phyloP scores from a whole-genome alignment of 768 basidiomycete species.

The Naganishia antarctica region DNA sequence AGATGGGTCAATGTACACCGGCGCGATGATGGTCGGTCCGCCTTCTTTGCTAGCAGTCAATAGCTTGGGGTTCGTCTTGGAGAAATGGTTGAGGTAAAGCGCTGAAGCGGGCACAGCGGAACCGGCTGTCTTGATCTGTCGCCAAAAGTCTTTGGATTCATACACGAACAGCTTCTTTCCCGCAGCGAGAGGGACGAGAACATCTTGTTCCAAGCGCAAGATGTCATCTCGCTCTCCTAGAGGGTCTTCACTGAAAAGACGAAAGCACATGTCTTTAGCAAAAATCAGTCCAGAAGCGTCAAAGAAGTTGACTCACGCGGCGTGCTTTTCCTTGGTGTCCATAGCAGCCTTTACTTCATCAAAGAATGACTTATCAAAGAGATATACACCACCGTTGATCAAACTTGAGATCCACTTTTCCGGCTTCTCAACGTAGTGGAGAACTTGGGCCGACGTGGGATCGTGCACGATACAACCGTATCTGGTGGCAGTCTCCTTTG shows the following conservation, averaged over 20 bases:
- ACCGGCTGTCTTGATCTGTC: slow-evolving; percentile 54
- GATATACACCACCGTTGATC: slow-evolving; percentile 52
- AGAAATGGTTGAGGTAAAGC: slow-evolving; percentile 50
- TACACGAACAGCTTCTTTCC: slow-evolving; percentile 52
- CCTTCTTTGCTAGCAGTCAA: slow-evolving; percentile 34
- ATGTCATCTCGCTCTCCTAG: slow-evolving; percentile 50
- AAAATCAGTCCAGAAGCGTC: not conserved
- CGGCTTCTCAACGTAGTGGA: slow-evolving; percentile 54
- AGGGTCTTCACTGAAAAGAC: slow-evolving; percentile 43
- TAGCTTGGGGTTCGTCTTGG: slow-evolving; percentile 48
- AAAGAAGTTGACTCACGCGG: slow-evolving; percentile 36
- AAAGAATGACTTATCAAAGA: slow-evolving; percentile 52
- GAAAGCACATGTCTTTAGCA: not conserved
- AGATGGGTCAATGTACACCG: slow-evolving; percentile 51
- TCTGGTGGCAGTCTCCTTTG: slow-evolving; percentile 49
- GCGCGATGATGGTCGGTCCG: slow-evolving; percentile 48
- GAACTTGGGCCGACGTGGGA: slow-evolving; percentile 42
- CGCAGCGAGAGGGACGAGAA: slow-evolving; percentile 51
- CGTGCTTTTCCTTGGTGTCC: slow-evolving; percentile 50
- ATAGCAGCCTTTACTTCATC: slow-evolving; percentile 52
- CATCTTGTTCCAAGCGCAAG: slow-evolving; percentile 53
- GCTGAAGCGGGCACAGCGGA: slow-evolving; percentile 53
- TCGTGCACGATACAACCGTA: slow-evolving; percentile 53
- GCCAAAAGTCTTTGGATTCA: slow-evolving; percentile 51
- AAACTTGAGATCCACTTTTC: slow-evolving; percentile 52